Evolutionary conservation across 345 rosid species (phyloP), one percentile per base, ranked within the genome.

Genomic region (Lepidium africanum): DNA sequence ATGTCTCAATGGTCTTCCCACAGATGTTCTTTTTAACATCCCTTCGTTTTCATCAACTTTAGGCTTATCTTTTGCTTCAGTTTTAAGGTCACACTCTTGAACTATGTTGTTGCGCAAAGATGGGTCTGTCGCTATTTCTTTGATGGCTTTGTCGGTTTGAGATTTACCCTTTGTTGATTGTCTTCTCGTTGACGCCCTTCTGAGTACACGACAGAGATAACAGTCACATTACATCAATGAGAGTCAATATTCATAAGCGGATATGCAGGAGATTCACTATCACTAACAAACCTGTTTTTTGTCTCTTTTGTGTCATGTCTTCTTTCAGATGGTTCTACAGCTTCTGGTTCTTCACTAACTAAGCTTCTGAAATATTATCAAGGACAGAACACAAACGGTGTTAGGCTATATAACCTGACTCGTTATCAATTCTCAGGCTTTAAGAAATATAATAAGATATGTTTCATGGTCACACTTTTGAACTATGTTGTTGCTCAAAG

Each of bases 1-100:
- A 76, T 60, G 81, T 17, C 93, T 84, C 37, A 56, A 76, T 21
- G 89, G 96, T 78, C 90, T 81, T 67, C 86, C 89, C 0, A 75
- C 38, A 48, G 89, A 84, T 71, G 67, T 48, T 77, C 83, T 79
- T 53, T 70, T 65, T 54, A 19, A 7, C 46, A 2, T 41, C 19
- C 77, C 80, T 66, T 72, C 78, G 50, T 67, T 72, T 70, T 86
- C 82, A 16, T 67, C 73, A 60, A 6, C 69, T 43, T 8, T 27
- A 60, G 50, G 19, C 68, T 35, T 59, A 25, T 67, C 48, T 43
- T 61, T 67, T 38, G 63, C 58, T 53, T 78, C 74, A 42, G 50
- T 59, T 36, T 52, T 64, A n/a, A 27, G n/a, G 37, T 42, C 63
- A 66, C 67, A 59, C 50, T 66, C 77, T 54, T 63, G 47, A 35